A percentile compares a stretch with the other conserved stretches of the same genome.
phyloP scores from a whole-genome alignment of 1,284 basidiomycete species.

The Apiotrichum laibachii region DNA sequence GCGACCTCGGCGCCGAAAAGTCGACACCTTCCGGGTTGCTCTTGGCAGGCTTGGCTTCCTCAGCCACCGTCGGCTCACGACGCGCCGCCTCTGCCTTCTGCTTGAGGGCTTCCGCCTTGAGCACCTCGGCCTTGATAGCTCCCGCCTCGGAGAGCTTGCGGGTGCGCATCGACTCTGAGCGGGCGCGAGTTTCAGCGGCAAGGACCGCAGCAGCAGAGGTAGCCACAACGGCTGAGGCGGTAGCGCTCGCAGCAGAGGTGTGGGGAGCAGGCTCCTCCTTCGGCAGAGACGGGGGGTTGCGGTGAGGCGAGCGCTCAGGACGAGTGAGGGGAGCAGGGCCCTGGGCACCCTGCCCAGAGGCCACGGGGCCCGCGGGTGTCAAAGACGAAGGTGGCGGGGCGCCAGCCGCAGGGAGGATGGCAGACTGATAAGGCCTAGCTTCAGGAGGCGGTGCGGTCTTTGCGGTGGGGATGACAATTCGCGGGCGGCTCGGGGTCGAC shows the following conservation, averaged over 20 bases:
- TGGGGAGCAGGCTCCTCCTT: too few species aligned
- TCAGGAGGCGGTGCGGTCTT: neutral
- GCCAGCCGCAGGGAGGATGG: neutral
- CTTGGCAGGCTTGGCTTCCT: neutral
- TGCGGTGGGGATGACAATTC: constrained; percentile 1
- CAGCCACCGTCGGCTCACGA: neutral
- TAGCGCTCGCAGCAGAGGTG: neutral
- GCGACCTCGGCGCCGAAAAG: too few species aligned
- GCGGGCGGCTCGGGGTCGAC: neutral
- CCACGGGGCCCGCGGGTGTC: neutral
- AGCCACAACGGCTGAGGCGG: neutral
- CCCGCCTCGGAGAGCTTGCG: neutral
- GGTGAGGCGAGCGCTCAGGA: constrained; percentile 1
- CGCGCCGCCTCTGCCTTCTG: neutral
- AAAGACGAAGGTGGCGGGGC: constrained; percentile 1
- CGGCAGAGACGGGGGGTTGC: neutral
- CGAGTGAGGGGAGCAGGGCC: constrained; percentile 3
- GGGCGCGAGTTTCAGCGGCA: constrained; percentile 2
- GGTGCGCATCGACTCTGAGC: constrained; percentile 1
- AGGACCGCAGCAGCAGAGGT: constrained; percentile 2
- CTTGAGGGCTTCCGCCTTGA: neutral
- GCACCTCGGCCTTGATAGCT: neutral
- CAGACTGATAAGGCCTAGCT: neutral
- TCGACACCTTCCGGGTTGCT: too few species aligned
- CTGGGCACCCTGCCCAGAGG: neutral